phyloP scores from a whole-genome alignment of 345 rosid species.

The Nephelium lappaceum region DNA sequence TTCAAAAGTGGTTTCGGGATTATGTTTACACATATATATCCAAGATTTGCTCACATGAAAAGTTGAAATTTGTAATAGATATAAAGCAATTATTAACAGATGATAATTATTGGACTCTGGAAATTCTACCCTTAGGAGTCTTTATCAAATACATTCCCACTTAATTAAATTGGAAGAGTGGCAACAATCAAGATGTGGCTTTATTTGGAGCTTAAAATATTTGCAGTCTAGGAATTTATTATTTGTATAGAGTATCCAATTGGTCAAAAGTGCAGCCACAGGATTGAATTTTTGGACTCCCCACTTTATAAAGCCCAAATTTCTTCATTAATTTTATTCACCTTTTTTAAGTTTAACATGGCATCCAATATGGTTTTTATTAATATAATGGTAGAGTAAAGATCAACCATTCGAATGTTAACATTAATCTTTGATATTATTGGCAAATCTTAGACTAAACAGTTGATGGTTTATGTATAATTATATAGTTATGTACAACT shows the following conservation, averaged over 20 bases:
- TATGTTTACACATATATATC: not conserved
- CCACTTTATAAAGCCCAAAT: slow-evolving; percentile 13
- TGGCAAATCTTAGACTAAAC: not conserved
- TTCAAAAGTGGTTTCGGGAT: no score
- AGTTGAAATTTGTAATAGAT: slow-evolving; percentile 17
- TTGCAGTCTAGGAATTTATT: not conserved
- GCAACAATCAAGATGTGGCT: slow-evolving; percentile 28
- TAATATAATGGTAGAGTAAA: not conserved
- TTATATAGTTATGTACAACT: no score
- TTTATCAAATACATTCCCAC: slow-evolving; percentile 20
- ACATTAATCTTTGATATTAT: not conserved
- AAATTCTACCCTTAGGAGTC: slow-evolving; percentile 10
- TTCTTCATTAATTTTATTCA: slow-evolving; percentile 7
- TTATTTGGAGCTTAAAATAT: not conserved
- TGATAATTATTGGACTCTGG: slow-evolving; percentile 14
- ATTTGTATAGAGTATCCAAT: slow-evolving; percentile 13
- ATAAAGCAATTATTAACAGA: slow-evolving; percentile 17
- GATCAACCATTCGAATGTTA: not conserved
- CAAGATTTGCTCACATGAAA: slow-evolving; percentile 2
- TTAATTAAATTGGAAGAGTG: not conserved
- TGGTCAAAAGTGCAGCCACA: slow-evolving; percentile 41
- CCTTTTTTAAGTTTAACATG: slow-evolving; percentile 5
- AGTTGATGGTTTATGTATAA: no score
- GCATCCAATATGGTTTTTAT: not conserved
- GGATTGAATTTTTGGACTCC: slow-evolving; percentile 24